Evolutionary conservation across 2,329 filamentous ascomycete species (phyloP), one percentile per base, ranked within the genome.

Genomic region (Talaromyces albobiverticillius): DNA sequence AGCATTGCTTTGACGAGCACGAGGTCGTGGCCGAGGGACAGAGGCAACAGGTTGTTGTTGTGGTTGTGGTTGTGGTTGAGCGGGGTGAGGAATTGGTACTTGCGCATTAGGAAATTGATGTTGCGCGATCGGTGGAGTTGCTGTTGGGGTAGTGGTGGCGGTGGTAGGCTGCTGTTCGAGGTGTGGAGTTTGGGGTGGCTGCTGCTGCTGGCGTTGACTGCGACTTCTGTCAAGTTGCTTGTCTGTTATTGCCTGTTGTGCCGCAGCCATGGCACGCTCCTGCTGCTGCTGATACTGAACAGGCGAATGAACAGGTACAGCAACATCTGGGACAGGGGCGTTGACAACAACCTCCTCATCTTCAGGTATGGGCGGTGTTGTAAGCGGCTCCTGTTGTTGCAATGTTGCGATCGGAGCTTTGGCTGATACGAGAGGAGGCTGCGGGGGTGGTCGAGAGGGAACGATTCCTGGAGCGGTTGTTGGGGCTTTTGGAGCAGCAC

Each of bases 401-500:
- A 36, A 20, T 26, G 9, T 25, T 34, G 48, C 22, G 18, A 34
- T 32, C 22, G 41, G 55, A 26, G 54, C 51, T 51, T 67, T 64
- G 20, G 57, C 81, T 60, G 80, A 68, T n/a, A 71, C 57, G 11
- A 67, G 63, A 13, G 72, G 69, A 31, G 73, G 68, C 56, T 72
- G 73, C 20, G 76, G 75, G 8, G 76, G 66, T 57, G 72, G 65
- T 48, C 77, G 71, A 57, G 66, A 64, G 42, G 76, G 74, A 16
- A 66, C 61, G 31, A 71, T 7, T 6, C 61, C 68, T 58, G 73
- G 69, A 32, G 61, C 61, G 56, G 67, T 61, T 25, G 71, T 81
- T 47, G 93, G 94, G n/a, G 93, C 89, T 71, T 89, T 89, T 49
- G 92, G 94, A 43, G 93, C 91, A 52, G 90, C 89, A 57, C 94